Percentiles rank a stretch among this genome's conserved stretches.
phyloP scores from a whole-genome alignment of 495 filamentous ascomycete species.

The Tuber magnatum region DNA sequence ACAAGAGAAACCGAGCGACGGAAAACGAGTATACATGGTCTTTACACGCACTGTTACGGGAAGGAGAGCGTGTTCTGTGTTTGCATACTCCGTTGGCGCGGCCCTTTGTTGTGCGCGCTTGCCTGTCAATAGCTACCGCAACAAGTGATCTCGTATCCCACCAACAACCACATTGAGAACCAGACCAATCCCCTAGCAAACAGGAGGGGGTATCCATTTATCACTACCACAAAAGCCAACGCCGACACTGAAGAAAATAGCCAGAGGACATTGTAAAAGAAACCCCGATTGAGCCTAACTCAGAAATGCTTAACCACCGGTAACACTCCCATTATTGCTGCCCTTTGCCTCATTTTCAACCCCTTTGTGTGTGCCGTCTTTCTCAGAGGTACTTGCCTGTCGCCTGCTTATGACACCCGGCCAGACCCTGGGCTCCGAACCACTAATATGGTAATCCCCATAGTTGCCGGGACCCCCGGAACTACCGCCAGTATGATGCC shows the following conservation, averaged over 20 bases:
- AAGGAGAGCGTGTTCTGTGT: not conserved
- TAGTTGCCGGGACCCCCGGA: conserved; percentile 30
- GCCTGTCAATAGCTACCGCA: not conserved
- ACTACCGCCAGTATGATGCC: conserved; percentile 11
- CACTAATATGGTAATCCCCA: conserved; percentile 46
- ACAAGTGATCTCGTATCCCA: not conserved
- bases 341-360: conserved; percentile 8
- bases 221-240: not conserved
- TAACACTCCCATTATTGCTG: conserved; percentile 22
- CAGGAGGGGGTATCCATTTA: not conserved
- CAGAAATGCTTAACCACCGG: conserved; percentile 10
- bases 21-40: not conserved
- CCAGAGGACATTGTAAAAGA: not conserved
- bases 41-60: not conserved
- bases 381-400: conserved; percentile 42
- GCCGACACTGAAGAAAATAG: not conserved
- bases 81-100: not conserved
- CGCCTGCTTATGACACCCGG: conserved; percentile 60
- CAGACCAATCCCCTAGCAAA: not conserved
- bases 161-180: not conserved
- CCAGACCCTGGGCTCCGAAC: conserved; percentile 61
- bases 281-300: not conserved
- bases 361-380: conserved; percentile 25
- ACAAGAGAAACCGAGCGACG: not conserved
- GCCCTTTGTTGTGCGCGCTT: not conserved